phyloP scores from a whole-genome alignment of 176 grass and related monocot genomes.

The Hordeum marinum region DNA sequence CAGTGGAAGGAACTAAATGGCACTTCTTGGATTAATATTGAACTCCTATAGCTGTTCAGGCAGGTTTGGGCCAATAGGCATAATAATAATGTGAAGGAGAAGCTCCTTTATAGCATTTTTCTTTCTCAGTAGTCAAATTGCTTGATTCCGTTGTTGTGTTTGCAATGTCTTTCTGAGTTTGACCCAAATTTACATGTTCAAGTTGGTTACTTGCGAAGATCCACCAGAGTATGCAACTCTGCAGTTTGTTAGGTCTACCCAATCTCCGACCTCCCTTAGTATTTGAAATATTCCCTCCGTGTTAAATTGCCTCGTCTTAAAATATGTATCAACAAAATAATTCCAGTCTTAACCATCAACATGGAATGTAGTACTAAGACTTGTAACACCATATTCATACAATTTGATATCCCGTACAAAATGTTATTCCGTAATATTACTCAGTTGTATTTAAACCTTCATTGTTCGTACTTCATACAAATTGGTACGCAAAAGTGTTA shows the following conservation, averaged over 20 bases:
- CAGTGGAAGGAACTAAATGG: background rate
- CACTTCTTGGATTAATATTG: background rate
- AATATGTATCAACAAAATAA: background rate
- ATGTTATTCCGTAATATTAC: background rate
- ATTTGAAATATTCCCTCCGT: no score
- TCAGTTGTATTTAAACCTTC: no score
- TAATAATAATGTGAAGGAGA: background rate
- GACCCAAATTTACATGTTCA: no score
- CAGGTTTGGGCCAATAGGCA: background rate
- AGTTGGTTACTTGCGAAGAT: no score
- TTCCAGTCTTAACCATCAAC: background rate
- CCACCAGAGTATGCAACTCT: no score
- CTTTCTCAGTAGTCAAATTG: background rate
- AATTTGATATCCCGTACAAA: background rate
- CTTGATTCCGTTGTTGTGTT: background rate
- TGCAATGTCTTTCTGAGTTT: background rate
- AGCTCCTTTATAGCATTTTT: background rate
- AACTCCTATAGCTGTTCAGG: background rate
- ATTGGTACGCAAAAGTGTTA: background rate
- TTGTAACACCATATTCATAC: background rate
- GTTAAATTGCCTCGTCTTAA: no score
- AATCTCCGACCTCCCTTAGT: background rate
- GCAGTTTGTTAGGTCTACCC: background rate
- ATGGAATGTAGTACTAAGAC: background rate
- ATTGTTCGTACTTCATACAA: background rate